A percentile compares a stretch with the other conserved stretches of the same genome.
Evolutionary conservation across 805 yeast species (phyloP).

Genomic region (Wickerhamomyces rabaulensis): DNA sequence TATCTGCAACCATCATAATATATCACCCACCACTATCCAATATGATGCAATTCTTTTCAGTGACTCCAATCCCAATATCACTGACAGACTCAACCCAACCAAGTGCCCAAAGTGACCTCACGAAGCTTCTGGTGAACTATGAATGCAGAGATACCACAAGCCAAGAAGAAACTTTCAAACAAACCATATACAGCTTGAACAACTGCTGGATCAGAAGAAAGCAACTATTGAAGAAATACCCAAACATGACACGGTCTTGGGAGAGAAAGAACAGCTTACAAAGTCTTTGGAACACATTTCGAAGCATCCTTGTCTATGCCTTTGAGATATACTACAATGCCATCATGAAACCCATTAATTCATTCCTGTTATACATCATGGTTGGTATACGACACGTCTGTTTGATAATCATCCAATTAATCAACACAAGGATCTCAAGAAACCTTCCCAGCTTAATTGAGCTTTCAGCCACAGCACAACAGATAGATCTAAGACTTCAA

Average conservation of each 20-base stretch:
- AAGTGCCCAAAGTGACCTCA: neutral
- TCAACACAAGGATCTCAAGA: conserved; percentile 26
- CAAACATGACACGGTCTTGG: conserved; percentile 15
- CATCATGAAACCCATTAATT: conserved; percentile 13
- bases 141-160: conserved; percentile 1
- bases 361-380: conserved; percentile 5
- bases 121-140: conserved; percentile 7
- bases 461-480: conserved; percentile 64
- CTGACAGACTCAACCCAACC: conserved; percentile 24
- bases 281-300: neutral
- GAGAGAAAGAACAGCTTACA: conserved; percentile 1
- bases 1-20: conserved; percentile 33
- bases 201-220: conserved; percentile 16
- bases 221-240: conserved; percentile 6
- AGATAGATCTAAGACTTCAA: conserved; percentile 69
- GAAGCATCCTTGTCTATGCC: neutral
- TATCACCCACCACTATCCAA: conserved; percentile 69
- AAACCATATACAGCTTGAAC: conserved; percentile 13
- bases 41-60: conserved; percentile 71
- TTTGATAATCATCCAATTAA: conserved; percentile 12
- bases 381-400: conserved; percentile 13
- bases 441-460: conserved; percentile 28
- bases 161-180: conserved; percentile 7
- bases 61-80: conserved; percentile 66
- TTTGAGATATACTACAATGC: neutral